Percentiles rank a stretch among this genome's conserved stretches.
Evolutionary conservation across 2,329 filamentous ascomycete species (phyloP).

Genomic region (Neofusicoccum cordaticola): DNA sequence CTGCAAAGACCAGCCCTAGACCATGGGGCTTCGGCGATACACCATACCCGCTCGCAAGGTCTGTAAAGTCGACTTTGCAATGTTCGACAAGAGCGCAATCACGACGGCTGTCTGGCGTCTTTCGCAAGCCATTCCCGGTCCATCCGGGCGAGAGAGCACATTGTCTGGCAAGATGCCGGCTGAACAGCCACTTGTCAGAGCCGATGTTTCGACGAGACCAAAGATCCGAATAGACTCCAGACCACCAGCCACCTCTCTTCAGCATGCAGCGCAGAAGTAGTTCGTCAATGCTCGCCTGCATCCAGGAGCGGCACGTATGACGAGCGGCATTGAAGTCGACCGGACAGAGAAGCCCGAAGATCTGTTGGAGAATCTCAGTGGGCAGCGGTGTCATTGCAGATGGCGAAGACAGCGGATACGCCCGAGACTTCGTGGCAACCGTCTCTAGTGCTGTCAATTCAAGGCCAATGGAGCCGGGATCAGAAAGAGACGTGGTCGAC

Average conservation of each 20-base stretch:
- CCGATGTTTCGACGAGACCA: constrained; percentile 1
- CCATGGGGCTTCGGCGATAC: constrained; percentile 9
- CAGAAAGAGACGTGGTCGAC: constrained; percentile 15
- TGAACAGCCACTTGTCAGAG: constrained; percentile 40
- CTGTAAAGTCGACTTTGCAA: constrained; percentile 20
- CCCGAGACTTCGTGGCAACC: constrained; percentile 19
- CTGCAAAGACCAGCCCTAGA: constrained; percentile 45
- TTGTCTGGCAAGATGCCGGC: constrained; percentile 49
- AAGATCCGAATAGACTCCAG: constrained; percentile 17
- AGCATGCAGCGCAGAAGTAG: constrained; percentile 54
- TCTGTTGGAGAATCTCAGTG: constrained; percentile 49
- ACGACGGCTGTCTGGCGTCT: constrained; percentile 12
- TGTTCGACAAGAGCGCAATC: constrained; percentile 8
- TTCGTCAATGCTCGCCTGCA: constrained; percentile 54
- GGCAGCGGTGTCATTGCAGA: constrained; percentile 14
- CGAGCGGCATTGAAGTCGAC: constrained; percentile 60
- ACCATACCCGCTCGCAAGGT: not conserved
- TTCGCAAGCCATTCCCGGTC: constrained; percentile 37
- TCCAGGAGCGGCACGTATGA: constrained; percentile 60
- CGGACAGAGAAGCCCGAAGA: constrained; percentile 46
- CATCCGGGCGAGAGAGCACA: constrained; percentile 45
- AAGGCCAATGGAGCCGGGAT: constrained; percentile 21
- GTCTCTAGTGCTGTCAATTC: constrained; percentile 32
- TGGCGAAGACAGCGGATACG: not conserved
- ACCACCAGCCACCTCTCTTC: constrained; percentile 55